Percentiles rank a stretch among this genome's conserved stretches.
Conservation (phyloP, 495 filamentous ascomycete genomes). For the Chaetomium tenue region DNA sequence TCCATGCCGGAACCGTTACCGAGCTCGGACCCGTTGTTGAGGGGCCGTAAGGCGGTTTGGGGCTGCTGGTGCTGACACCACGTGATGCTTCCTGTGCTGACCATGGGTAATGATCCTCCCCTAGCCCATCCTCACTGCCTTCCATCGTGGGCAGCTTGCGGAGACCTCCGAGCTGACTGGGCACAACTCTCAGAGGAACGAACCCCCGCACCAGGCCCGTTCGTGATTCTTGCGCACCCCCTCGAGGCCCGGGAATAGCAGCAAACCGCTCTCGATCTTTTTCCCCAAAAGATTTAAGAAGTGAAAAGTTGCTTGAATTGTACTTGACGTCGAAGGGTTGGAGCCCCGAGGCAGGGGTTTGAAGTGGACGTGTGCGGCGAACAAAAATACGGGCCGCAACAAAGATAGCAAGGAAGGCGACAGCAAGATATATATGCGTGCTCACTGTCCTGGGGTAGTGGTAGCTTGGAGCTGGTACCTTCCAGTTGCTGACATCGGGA, state of each 20-base stretch:
- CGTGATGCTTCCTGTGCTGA: constrained; percentile 33
- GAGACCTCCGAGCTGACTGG: constrained; percentile 20
- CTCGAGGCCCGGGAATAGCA: neutral
- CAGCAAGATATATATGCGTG: constrained; percentile 35
- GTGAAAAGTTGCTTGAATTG: neutral
- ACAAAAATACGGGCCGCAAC: constrained; percentile 16
- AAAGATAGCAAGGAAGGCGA: constrained; percentile 34
- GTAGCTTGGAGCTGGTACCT: constrained; percentile 25
- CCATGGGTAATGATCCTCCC: constrained; percentile 29
- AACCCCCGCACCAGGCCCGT: constrained; percentile 16
- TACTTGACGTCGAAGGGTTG: neutral
- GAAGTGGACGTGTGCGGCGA: constrained; percentile 3
- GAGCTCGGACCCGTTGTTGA: constrained; percentile 14
- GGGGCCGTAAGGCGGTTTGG: constrained; percentile 23
- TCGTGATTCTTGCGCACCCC: constrained; percentile 14
- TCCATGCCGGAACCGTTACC: constrained; percentile 10
- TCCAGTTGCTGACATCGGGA: constrained; percentile 37
- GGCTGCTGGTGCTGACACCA: constrained; percentile 34
- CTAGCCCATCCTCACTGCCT: constrained; percentile 15
- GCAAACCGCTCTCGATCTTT: constrained; percentile 12
- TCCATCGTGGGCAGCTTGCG: constrained; percentile 30
- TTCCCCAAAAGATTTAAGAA: neutral
- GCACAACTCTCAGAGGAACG: constrained; percentile 14
- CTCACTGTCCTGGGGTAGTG: constrained; percentile 30
- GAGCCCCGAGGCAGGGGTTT: neutral